Evolutionary conservation across 108 stramenopile genomes (phyloP).

Genomic region (Mediolabrus comicus): DNA sequence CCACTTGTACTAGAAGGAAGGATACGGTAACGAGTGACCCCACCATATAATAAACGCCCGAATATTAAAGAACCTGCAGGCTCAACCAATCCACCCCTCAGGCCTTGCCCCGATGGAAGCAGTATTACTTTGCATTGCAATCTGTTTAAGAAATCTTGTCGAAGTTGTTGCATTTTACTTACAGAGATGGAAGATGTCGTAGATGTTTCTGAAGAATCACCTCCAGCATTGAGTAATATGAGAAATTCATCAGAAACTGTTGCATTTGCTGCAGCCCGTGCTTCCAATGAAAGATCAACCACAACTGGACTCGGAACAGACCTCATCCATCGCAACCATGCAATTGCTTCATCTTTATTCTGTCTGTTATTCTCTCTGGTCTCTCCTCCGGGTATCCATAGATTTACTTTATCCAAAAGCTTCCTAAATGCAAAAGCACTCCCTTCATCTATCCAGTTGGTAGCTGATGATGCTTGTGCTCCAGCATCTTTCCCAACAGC

Average conservation of each 20-base stretch:
- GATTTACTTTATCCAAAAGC: slow-evolving; percentile 45
- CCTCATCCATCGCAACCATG: slow-evolving; percentile 72
- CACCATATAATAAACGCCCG: slow-evolving; percentile 82
- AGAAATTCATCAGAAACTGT: slow-evolving; percentile 38
- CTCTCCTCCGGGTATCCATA: slow-evolving; percentile 6
- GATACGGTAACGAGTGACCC: slow-evolving; percentile 66
- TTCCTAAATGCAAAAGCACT: slow-evolving; percentile 56
- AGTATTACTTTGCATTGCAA: slow-evolving; percentile 59
- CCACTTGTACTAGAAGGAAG: slow-evolving; percentile 9
- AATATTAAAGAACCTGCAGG: slow-evolving; percentile 64
- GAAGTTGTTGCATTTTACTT: slow-evolving; percentile 24
- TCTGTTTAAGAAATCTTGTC: slow-evolving; percentile 51
- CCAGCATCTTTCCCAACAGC: slow-evolving; percentile 45
- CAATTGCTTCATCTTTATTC: slow-evolving; percentile 46
- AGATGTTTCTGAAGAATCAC: slow-evolving; percentile 4
- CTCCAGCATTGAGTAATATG: slow-evolving; percentile 14
- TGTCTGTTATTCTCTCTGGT: slow-evolving; percentile 6
- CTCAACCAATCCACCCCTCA: slow-evolving; percentile 35
- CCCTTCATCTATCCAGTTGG: slow-evolving; percentile 78
- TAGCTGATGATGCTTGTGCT: slow-evolving; percentile 47
- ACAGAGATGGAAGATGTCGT: not conserved
- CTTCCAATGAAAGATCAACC: slow-evolving; percentile 54
- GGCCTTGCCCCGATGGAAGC: slow-evolving; percentile 55
- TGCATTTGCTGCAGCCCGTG: slow-evolving; percentile 43
- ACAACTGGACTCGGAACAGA: slow-evolving; percentile 54